Evolutionary conservation across 495 filamentous ascomycete species (phyloP).

Genomic region (Paragyromitra xinjiangensis): DNA sequence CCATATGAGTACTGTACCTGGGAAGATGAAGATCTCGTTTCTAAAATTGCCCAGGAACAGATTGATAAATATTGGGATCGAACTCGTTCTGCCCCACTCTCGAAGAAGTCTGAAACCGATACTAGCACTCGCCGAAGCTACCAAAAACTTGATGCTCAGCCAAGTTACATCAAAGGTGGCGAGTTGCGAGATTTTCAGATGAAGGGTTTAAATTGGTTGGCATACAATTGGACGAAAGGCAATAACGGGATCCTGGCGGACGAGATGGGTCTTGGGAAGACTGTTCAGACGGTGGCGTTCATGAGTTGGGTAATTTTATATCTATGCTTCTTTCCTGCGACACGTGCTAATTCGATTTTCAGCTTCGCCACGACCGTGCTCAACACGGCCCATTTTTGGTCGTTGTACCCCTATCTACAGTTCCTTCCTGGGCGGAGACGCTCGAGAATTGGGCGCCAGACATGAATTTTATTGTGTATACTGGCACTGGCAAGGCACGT

Average conservation of each 20-base stretch:
- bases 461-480: slow-evolving; percentile 96
- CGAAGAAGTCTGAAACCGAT: slow-evolving; percentile 77
- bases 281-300: slow-evolving; percentile 95
- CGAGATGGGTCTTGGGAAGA: slow-evolving; percentile 99
- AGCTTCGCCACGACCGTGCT: slow-evolving; percentile 84
- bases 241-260: slow-evolving; percentile 97
- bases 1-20: slow-evolving; percentile 93
- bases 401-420: slow-evolving; percentile 92
- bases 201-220: slow-evolving; percentile 90
- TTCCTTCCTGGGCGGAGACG: slow-evolving; percentile 97
- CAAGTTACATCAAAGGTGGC: slow-evolving; percentile 83
- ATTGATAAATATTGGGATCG: slow-evolving; percentile 91
- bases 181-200: slow-evolving; percentile 93
- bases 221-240: slow-evolving; percentile 88
- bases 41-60: slow-evolving; percentile 78
- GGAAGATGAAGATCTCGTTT: slow-evolving; percentile 80
- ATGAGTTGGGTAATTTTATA: slow-evolving; percentile 73
- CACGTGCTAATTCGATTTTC: slow-evolving; percentile 26
- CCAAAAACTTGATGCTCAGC: slow-evolving; percentile 77
- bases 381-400: slow-evolving; percentile 96
- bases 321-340: not conserved
- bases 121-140: slow-evolving; percentile 74
- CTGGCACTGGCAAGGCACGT: slow-evolving; percentile 82
- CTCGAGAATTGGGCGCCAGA: slow-evolving; percentile 97
- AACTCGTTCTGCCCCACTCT: slow-evolving; percentile 75